Evolutionary conservation across 140 eudicot genomes (phyloP).

Genomic region (Flaveria floridana): DNA sequence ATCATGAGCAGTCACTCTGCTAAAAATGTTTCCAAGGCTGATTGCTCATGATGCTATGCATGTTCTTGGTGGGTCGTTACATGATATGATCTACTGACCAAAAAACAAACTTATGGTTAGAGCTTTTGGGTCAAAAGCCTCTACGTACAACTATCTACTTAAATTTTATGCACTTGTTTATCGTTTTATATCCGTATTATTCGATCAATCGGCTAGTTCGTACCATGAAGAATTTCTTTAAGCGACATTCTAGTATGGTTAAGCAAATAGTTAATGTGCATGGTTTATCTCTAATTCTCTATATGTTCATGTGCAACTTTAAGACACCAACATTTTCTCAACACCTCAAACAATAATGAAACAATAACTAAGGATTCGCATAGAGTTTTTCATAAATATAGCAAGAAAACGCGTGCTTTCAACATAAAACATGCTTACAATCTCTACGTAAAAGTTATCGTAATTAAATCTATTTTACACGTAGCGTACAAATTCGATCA

Average conservation of each 20-base stretch:
- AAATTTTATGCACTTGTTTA: constrained; percentile 25
- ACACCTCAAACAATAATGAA: neutral
- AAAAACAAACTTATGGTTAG: constrained; percentile 30
- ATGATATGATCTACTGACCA: constrained; percentile 31
- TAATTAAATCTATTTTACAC: no score
- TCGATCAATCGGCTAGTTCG: constrained; percentile 26
- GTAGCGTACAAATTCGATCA: no score
- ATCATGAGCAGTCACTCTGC: constrained; percentile 99
- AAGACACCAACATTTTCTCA: neutral
- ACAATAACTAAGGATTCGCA: neutral
- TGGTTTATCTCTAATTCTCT: no score
- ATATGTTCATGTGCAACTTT: neutral
- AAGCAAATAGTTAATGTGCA: neutral
- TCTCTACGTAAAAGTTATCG: no score
- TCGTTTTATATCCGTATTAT: constrained; percentile 18
- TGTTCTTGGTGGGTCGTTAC: constrained; percentile 40
- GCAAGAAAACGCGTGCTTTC: no score
- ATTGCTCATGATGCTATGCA: constrained; percentile 98
- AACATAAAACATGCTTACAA: no score
- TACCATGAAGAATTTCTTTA: constrained; percentile 31
- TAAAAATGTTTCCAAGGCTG: constrained; percentile 62
- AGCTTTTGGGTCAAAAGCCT: constrained; percentile 30
- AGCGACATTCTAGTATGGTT: constrained; percentile 29
- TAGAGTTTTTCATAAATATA: no score
- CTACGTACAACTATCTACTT: constrained; percentile 31